These are phyloP conservation scores for Diplodia corticola DNA, from an alignment of 2,329 filamentous ascomycete genomes.

Conservation along the genomic window DNA sequence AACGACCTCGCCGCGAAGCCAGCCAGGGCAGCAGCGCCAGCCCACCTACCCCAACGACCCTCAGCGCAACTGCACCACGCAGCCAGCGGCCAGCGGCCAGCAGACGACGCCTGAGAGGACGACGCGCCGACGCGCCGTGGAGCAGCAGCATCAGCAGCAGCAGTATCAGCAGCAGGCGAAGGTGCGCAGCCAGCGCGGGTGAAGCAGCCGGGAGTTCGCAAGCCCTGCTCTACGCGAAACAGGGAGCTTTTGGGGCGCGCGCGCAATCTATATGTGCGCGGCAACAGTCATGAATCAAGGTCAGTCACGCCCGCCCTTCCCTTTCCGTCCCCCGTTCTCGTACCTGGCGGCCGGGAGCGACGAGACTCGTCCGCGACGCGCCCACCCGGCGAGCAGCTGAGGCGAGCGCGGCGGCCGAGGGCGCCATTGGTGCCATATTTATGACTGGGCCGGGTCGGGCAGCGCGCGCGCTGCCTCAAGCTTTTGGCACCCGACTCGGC, in stretches of 20 bases:
- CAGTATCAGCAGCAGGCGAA: background rate
- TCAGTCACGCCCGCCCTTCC: slow-evolving; percentile 16
- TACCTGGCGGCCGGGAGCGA: slow-evolving; percentile 16
- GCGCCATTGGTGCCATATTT: slow-evolving; percentile 22
- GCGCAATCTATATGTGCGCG: slow-evolving; percentile 19
- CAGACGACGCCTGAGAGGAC: background rate
- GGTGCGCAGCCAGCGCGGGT: background rate
- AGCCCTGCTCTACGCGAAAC: slow-evolving; percentile 74
- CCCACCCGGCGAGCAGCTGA: slow-evolving; percentile 1
- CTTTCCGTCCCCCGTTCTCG: slow-evolving; percentile 9
- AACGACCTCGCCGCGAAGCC: background rate
- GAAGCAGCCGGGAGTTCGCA: slow-evolving; percentile 47
- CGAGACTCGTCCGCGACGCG: background rate
- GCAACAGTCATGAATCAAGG: slow-evolving; percentile 21
- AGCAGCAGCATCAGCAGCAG: background rate
- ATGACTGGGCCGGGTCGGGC: slow-evolving; percentile 14
- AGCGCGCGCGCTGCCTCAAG: slow-evolving; percentile 14
- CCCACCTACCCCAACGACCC: background rate
- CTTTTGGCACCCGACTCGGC: slow-evolving; percentile 35
- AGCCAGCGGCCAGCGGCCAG: background rate
- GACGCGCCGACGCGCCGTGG: background rate
- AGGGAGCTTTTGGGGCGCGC: slow-evolving; percentile 57
- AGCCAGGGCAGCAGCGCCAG: background rate
- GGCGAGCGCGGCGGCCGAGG: background rate
- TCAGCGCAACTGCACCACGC: background rate